phyloP scores from a whole-genome alignment of 108 stramenopile species.

The Nitzschia putrida region DNA sequence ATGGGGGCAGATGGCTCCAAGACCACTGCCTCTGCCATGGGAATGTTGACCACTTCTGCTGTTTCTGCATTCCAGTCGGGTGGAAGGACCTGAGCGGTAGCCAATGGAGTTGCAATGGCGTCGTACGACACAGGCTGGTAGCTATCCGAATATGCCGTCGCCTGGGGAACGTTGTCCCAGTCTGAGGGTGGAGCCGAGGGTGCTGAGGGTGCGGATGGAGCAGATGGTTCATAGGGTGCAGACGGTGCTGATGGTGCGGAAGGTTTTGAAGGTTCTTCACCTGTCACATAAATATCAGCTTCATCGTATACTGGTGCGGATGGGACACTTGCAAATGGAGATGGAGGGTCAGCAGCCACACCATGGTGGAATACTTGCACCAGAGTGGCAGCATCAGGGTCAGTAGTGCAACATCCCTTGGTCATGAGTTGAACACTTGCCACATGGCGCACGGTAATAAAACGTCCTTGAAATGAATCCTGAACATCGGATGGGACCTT shows the following conservation, averaged over 20 bases:
- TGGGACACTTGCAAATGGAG: neutral
- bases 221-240: too few relatives aligned
- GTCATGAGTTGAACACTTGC: slow-evolving; percentile 6
- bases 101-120: slow-evolving; percentile 4
- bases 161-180: too few relatives aligned
- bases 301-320: slow-evolving; percentile 15
- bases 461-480: slow-evolving; percentile 24
- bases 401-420: slow-evolving; percentile 28
- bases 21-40: slow-evolving; percentile 33
- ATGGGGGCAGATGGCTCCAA: slow-evolving; percentile 16
- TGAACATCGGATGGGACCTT: slow-evolving; percentile 2
- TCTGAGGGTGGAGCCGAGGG: too few relatives aligned
- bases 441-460: slow-evolving; percentile 23
- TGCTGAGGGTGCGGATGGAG: slow-evolving; percentile 3
- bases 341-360: neutral
- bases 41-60: slow-evolving; percentile 32
- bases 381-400: slow-evolving; percentile 30
- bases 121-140: too few relatives aligned
- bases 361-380: slow-evolving; percentile 6
- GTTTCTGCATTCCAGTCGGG: slow-evolving; percentile 39
- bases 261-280: neutral
- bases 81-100: slow-evolving; percentile 22
- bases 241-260: slow-evolving; percentile 3
- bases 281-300: neutral
- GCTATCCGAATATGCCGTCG: neutral